These are phyloP conservation scores for Cylindricascospora bacillispora DNA, from an alignment of 1,139 yeast genomes.

Conservation along the genomic window DNA sequence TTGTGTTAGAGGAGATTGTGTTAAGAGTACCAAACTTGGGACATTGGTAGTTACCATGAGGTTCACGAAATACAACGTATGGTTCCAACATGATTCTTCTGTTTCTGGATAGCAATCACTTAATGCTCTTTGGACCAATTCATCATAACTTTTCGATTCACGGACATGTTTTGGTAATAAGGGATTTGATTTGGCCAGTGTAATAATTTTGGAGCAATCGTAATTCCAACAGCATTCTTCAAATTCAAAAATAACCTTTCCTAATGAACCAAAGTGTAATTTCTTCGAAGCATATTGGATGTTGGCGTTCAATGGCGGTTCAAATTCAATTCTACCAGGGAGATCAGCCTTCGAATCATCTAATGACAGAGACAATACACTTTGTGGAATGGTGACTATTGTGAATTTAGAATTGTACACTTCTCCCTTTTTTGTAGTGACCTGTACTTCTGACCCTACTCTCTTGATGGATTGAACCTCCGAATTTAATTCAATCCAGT, in stretches of 20 bases:
- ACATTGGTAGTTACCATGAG: slow-evolving; percentile 28
- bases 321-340: slow-evolving; percentile 37
- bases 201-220: slow-evolving; percentile 17
- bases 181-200: slow-evolving; percentile 5
- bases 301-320: slow-evolving; percentile 41
- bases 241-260: slow-evolving; percentile 69
- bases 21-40: slow-evolving; percentile 46
- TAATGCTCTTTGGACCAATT: slow-evolving; percentile 4
- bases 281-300: slow-evolving; percentile 35
- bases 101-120: slow-evolving; percentile 1
- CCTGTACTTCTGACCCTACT: slow-evolving; percentile 15
- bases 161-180: slow-evolving; percentile 11
- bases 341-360: slow-evolving; percentile 25
- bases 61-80: slow-evolving; percentile 41
- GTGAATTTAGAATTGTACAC: slow-evolving; percentile 32
- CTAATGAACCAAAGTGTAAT: slow-evolving; percentile 59
- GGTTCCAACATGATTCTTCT: slow-evolving; percentile 30
- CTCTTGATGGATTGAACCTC: slow-evolving; percentile 36
- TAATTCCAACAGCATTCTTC: slow-evolving; percentile 54
- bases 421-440: slow-evolving; percentile 13
- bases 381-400: slow-evolving; percentile 67
- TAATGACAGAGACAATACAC: slow-evolving; percentile 36
- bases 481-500: slow-evolving; percentile 31
- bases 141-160: slow-evolving; percentile 6
- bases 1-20: slow-evolving; percentile 60